Evolutionary conservation across 2,329 filamentous ascomycete genomes (phyloP).

Genomic region (Stachybotrys chlorohalonatus): DNA sequence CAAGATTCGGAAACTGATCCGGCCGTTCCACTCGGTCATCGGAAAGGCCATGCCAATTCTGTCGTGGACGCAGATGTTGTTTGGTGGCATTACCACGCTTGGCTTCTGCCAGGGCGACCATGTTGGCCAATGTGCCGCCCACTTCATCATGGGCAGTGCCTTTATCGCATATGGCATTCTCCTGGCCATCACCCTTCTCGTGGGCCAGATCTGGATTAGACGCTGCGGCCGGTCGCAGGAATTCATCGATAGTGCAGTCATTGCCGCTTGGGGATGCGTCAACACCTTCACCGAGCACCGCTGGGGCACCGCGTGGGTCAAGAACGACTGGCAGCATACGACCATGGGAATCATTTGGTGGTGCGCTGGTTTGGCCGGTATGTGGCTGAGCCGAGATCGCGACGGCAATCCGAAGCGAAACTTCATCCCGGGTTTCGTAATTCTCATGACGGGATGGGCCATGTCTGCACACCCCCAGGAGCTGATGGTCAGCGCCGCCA

Average conservation of each 20-base stretch:
- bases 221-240: conserved; percentile 83
- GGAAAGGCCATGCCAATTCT: conserved; percentile 83
- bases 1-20: conserved; percentile 62
- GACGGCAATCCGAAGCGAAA: conserved; percentile 85
- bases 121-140: conserved; percentile 82
- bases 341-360: conserved; percentile 99
- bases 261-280: conserved; percentile 90
- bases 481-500: conserved; percentile 74
- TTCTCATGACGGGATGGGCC: conserved; percentile 86
- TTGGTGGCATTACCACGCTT: conserved; percentile 84
- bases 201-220: conserved; percentile 80
- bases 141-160: conserved; percentile 97
- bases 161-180: conserved; percentile 92
- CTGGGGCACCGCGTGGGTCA: conserved; percentile 83
- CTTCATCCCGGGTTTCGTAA: conserved; percentile 83
- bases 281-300: conserved; percentile 98
- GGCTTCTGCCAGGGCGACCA: conserved; percentile 93
- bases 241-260: conserved; percentile 89
- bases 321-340: conserved; percentile 94
- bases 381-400: conserved; percentile 83
- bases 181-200: conserved; percentile 75
- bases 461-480: conserved; percentile 90
- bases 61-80: conserved; percentile 89
- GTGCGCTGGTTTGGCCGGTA: conserved; percentile 80
- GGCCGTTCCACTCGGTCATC: conserved; percentile 67